Base-by-base conservation (phyloP, 768 basidiomycete species). In the Phylloporus sp. region DNA sequence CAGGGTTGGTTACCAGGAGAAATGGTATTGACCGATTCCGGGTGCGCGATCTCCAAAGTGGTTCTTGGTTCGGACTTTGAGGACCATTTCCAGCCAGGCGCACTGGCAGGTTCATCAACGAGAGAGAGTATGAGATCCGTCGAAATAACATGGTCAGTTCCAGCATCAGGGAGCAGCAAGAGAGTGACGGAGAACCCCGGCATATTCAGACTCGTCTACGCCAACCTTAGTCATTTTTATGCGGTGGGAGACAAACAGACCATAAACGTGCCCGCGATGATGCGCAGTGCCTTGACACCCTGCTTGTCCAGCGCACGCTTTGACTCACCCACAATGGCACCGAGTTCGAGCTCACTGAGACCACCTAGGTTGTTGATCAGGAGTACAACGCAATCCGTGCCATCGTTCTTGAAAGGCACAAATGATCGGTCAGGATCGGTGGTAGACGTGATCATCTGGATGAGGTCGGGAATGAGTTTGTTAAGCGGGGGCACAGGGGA, bases 361-460 rank as follows among this genome's bases (percentile, higher is more conserved):
- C 89, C 89, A 20, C 92, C 92, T 18, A 93, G 83, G 64, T 94
- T 95, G 70, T 95, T 95, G 22, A 94, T 80, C 15, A 95, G 71
- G 5, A 94, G 72, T 3, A 91, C 85, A 6, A 94, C 82, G 29
- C 80, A 74, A 55, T 93, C 90, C 22, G 69, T 72, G 9, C 79
- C 78, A 11, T 80, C 75, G 34, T 80, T 79, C 52, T 74, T 71
- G 71, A 90, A 88, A 6, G 82, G 81, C 5, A 92, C 70, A 70
- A 88, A 93, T 2, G 82, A 85, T 12, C 91, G 80, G 56, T 93
- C 91, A 0, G 78, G 73, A 65, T 95, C 93, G 13, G 73, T 72
- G 18, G 80, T 86, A n/a, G 80, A 86, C 22, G 78, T 84, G 53
- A 93, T 73, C 56, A 88, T 74, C 38, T 83, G 80, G 22, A 94